Conservation (phyloP, 2,329 filamentous ascomycete species). For the Cadophora luteo-olivacea region DNA sequence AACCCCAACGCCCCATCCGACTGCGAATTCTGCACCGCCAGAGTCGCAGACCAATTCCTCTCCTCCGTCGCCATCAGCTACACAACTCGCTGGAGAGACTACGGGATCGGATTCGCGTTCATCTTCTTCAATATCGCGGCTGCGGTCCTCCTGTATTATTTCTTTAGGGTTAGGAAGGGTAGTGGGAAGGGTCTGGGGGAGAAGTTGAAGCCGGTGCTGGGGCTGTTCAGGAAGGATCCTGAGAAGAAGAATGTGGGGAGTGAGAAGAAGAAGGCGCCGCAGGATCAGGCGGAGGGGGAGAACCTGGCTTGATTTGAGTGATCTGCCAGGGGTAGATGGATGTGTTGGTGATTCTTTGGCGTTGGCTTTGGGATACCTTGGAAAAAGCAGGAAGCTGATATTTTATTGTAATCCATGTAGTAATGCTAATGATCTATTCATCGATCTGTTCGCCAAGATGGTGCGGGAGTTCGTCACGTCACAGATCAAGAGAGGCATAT, state of each 20-base stretch:
- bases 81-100: constrained; percentile 69
- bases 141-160: constrained; percentile 60
- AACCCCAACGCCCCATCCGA: constrained; percentile 27
- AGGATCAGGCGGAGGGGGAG: constrained; percentile 21
- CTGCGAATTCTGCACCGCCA: constrained; percentile 63
- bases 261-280: constrained; percentile 25
- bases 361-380: too few species aligned
- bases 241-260: constrained; percentile 35
- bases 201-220: constrained; percentile 14
- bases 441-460: too few species aligned
- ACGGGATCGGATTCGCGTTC: constrained; percentile 66
- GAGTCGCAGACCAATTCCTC: constrained; percentile 58
- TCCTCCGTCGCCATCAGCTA: constrained; percentile 58
- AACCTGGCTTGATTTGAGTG: constrained; percentile 1
- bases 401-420: too few species aligned
- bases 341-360: too few species aligned
- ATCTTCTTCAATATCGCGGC: constrained; percentile 60
- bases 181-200: constrained; percentile 24
- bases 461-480: too few species aligned
- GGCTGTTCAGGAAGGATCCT: constrained; percentile 23
- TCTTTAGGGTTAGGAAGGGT: constrained; percentile 47
- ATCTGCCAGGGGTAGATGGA: too few species aligned
- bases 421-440: too few species aligned
- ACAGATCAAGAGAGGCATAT: too few species aligned
- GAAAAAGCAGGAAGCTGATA: too few species aligned